phyloP scores from a whole-genome alignment of 1,284 basidiomycete species.

The Exobasidium cylindrosporum region DNA sequence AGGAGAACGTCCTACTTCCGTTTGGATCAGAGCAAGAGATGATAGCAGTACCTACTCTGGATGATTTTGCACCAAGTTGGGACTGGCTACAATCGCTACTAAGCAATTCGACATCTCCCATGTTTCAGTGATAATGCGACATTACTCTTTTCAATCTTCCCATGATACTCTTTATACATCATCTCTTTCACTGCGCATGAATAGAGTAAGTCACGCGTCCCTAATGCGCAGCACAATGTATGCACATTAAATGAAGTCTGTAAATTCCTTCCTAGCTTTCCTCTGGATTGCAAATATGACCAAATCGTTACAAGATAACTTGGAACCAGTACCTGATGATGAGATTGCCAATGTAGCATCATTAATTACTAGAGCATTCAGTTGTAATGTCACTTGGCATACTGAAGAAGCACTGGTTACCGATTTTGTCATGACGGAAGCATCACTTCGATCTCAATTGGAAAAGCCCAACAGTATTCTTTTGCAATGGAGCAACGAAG shows the following conservation, averaged over 20 bases:
- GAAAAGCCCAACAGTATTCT: background rate
- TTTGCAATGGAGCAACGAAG: background rate
- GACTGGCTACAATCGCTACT: background rate
- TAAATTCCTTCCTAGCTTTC: too few relatives aligned
- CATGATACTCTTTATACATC: too few relatives aligned
- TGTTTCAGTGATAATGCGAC: too few relatives aligned
- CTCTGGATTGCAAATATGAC: too few relatives aligned
- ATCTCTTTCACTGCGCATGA: too few relatives aligned
- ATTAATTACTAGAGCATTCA: background rate
- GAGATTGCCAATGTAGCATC: background rate
- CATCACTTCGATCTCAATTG: background rate
- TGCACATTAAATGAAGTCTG: too few relatives aligned
- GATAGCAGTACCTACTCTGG: background rate
- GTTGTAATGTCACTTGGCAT: background rate
- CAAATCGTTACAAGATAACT: too few relatives aligned
- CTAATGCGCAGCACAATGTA: too few relatives aligned
- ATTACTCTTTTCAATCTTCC: too few relatives aligned
- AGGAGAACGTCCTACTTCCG: background rate
- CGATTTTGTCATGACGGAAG: background rate
- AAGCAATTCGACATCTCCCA: too few relatives aligned
- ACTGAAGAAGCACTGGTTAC: background rate
- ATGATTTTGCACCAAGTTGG: background rate
- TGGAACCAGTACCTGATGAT: background rate
- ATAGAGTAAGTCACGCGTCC: too few relatives aligned
- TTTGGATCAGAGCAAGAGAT: too few relatives aligned